Conservation (phyloP, 129 eudicot genomes). For the Solidago caesia region DNA sequence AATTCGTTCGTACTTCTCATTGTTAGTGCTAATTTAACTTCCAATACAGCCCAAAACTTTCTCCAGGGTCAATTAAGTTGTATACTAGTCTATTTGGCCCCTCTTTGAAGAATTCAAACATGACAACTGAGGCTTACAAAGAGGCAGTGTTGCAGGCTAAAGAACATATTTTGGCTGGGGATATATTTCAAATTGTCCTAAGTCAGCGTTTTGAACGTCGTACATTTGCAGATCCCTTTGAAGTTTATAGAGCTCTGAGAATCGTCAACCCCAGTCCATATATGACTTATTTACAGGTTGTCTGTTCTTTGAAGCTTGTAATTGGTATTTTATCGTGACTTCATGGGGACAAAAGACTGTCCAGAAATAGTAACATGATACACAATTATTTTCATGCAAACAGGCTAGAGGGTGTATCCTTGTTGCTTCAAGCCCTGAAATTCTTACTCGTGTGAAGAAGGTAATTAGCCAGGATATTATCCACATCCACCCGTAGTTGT, state of each 20-base stretch:
- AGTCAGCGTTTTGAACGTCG: conserved; percentile 96
- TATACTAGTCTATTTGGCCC: conserved; percentile 79
- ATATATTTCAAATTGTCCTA: conserved; percentile 95
- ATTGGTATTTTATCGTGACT: conserved; percentile 13
- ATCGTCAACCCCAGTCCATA: conserved; percentile 99
- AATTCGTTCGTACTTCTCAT: conserved; percentile 9
- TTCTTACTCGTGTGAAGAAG: conserved; percentile 95
- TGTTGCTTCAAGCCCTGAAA: conserved; percentile 99
- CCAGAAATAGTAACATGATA: conserved; percentile 3
- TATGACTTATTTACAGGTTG: conserved; percentile 93
- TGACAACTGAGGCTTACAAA: conserved; percentile 80
- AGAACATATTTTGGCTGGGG: conserved; percentile 98
- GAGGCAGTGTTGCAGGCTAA: conserved; percentile 84
- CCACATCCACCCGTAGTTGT: conserved; percentile 3
- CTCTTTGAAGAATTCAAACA: conserved; percentile 69
- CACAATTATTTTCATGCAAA: conserved; percentile 15
- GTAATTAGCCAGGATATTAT: conserved; percentile 37
- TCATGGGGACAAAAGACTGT: neutral
- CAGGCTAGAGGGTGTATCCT: conserved; percentile 96
- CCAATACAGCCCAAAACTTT: conserved; percentile 71
- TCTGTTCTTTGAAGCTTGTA: conserved; percentile 10
- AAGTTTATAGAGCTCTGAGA: conserved; percentile 91
- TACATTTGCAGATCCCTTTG: conserved; percentile 99
- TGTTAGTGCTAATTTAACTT: conserved; percentile 26
- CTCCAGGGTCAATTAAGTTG: conserved; percentile 82